phyloP scores from a whole-genome alignment of 805 yeast genomes.

The Debaryomyces tyrocola region DNA sequence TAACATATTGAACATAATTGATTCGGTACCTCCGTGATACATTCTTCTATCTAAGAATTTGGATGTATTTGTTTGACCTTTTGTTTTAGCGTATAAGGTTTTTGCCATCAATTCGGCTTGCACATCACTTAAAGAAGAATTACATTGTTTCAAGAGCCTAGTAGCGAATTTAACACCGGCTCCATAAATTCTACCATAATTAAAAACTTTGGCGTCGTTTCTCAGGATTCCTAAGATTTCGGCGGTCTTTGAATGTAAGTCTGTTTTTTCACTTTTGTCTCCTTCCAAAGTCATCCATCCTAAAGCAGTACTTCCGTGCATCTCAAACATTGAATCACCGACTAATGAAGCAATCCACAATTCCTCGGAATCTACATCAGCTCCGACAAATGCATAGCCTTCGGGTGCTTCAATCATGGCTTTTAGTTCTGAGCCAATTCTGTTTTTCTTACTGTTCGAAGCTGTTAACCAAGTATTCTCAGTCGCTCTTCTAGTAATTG shows the following conservation, averaged over 20 bases:
- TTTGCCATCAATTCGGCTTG: conserved; percentile 69
- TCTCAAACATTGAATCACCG: conserved; percentile 85
- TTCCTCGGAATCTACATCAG: conserved; percentile 98
- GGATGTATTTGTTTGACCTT: conserved; percentile 52
- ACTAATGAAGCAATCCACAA: conserved; percentile 95
- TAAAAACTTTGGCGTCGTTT: conserved; percentile 91
- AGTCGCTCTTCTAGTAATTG: conserved; percentile 93
- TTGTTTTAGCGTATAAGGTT: conserved; percentile 74
- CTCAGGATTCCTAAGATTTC: conserved; percentile 83
- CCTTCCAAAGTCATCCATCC: conserved; percentile 99
- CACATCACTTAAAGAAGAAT: conserved; percentile 62
- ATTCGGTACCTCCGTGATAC: conserved; percentile 92
- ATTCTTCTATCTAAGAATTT: conserved; percentile 25
- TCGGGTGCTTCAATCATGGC: conserved; percentile 82
- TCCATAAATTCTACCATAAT: conserved; percentile 96
- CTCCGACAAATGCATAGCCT: conserved; percentile 93
- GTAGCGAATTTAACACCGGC: conserved; percentile 94
- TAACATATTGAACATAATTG: conserved; percentile 83
- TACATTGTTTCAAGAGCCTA: conserved; percentile 78
- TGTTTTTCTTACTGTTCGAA: conserved; percentile 79
- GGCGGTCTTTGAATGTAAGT: conserved; percentile 93
- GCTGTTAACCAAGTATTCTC: conserved; percentile 98
- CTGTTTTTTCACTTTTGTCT: conserved; percentile 86
- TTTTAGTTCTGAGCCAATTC: conserved; percentile 93
- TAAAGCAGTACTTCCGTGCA: conserved; percentile 94